Evolutionary conservation across 2,329 filamentous ascomycete genomes (phyloP), one percentile per base, ranked within the genome.

Genomic region (Colletotrichum caudatum): DNA sequence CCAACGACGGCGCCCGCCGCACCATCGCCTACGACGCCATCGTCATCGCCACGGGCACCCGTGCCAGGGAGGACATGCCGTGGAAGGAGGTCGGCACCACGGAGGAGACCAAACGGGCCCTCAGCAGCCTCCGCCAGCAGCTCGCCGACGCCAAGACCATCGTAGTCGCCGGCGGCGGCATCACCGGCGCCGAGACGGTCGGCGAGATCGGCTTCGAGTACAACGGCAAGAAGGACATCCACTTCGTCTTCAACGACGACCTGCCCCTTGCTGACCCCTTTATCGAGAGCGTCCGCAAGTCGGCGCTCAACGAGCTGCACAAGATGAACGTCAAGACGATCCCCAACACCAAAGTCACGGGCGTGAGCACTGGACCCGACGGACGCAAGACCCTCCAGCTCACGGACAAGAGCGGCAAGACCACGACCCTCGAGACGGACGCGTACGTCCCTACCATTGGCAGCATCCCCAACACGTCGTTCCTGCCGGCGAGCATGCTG

Each of bases 41-140:
- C 9, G 82, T 89, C 41, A 77, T 89, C 50, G 86, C 87, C 3
- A 89, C 88, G 0, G 89, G 89, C 9, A 79, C 85, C 3, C 79
- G 80, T 37, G 81, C 82, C 41, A 79, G 76, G 29, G 82, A 81
- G 5, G 78, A 77, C 71, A 80, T 86, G 78, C 87, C 88, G 0
- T 89, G 85, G 78, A 90, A 89, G 77, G 78, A 77, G 26, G 73
- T 85, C 12, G 81, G 77, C 5, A 82, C 82, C 1, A 83, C 83
- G 0, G 80, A 84, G 65, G 76, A 82, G 66, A 86, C 85, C 37
- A 82, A 81, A 64, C 76, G 78, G 0, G 78, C 78, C 26, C 75
- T 88, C 4, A 79, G 80, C 37, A 64, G 74, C 23, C 74, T 84
- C 46, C 82, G 81, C 33, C 48, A 76, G 2, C 75, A 80, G 56